Base-by-base conservation (phyloP, 2,329 filamentous ascomycete genomes). In the Penicillium sp. region DNA sequence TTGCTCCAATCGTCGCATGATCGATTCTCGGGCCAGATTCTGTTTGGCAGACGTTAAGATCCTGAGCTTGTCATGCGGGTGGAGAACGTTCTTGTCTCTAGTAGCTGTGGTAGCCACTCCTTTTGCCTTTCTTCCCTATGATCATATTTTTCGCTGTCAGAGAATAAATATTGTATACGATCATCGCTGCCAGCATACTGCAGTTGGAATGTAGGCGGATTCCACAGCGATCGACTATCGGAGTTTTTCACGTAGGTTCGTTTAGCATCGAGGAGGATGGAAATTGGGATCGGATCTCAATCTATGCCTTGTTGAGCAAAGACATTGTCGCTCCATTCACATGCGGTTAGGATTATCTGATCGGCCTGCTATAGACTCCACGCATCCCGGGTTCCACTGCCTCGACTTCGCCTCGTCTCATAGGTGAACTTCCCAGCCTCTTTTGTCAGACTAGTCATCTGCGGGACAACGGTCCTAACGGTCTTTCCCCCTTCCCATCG, bases 271-370 rank as follows among this genome's bases (percentile, higher is more conserved):
- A 24, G 5, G 23, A 10, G 18, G 40, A 49, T 44, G 45, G 50
- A 57, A 56, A 60, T 61, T 63, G 53, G 50, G 57, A 64, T 63
- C 59, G 48, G 46, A 57, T 58, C 51, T 50, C 54, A 51, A 54
- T 52, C 52, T 62, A 63, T 62, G 43, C 60, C 57, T 42, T 36
- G 47, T 55, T 51, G 18, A 60, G 59, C 38, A 40, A 62, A 42
- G 32, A 49, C 44, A 45, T 28, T 47, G 60, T 50, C 52, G 45
- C 50, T 62, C 58, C 42, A 51, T 52, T 58, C 58, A 51, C 46
- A 49, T 55, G 36, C 43, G 35, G 55, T 56, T 49, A 52, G 43
- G 48, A 60, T 55, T 57, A 56, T 58, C 53, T 59, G 60, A 61
- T 60, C 61, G 44, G 56, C 56, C 36, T 49, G 48, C 52, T 55